Percentiles rank a stretch among this genome's conserved stretches.
phyloP scores from a whole-genome alignment of 1,139 yeast species.

The Spencermartinsiella ligniputridi region DNA sequence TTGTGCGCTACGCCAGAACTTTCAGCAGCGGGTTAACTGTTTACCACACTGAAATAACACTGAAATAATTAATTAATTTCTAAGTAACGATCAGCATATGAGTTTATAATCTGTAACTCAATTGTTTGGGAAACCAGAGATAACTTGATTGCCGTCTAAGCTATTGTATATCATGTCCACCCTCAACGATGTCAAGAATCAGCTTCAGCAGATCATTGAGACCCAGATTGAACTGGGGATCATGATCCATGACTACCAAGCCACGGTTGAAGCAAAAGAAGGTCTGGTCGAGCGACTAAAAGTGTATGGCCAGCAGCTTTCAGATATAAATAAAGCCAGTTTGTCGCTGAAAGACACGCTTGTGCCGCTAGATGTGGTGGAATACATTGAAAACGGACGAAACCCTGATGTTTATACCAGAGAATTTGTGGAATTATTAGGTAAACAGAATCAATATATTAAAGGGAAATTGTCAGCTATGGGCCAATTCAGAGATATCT shows the following conservation, averaged over 20 bases:
- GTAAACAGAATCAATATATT: conserved; percentile 80
- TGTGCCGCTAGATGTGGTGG: conserved; percentile 33
- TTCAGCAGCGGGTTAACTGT: too few relatives aligned
- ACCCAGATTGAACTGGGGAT: conserved; percentile 85
- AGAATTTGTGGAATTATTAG: conserved; percentile 90
- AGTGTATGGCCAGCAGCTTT: conserved; percentile 12
- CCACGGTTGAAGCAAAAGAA: conserved; percentile 61
- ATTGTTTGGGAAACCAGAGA: too few relatives aligned
- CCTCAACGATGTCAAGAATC: conserved; percentile 21
- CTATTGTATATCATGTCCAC: neutral
- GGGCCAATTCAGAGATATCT: conserved; percentile 46
- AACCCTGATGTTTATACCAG: conserved; percentile 96
- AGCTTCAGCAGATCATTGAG: conserved; percentile 70
- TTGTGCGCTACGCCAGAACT: too few relatives aligned
- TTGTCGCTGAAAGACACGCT: conserved; percentile 9
- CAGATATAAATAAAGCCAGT: conserved; percentile 12
- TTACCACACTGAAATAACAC: too few relatives aligned
- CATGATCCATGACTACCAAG: conserved; percentile 88
- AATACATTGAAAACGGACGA: conserved; percentile 85
- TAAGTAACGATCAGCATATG: too few relatives aligned
- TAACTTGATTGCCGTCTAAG: too few relatives aligned
- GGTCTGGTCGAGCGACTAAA: conserved; percentile 43
- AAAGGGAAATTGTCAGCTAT: conserved; percentile 63
- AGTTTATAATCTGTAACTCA: too few relatives aligned
- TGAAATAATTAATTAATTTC: too few relatives aligned